These are phyloP conservation scores for Eucalyptus victrix DNA, from an alignment of 345 rosid genomes.

Conservation along the genomic window DNA sequence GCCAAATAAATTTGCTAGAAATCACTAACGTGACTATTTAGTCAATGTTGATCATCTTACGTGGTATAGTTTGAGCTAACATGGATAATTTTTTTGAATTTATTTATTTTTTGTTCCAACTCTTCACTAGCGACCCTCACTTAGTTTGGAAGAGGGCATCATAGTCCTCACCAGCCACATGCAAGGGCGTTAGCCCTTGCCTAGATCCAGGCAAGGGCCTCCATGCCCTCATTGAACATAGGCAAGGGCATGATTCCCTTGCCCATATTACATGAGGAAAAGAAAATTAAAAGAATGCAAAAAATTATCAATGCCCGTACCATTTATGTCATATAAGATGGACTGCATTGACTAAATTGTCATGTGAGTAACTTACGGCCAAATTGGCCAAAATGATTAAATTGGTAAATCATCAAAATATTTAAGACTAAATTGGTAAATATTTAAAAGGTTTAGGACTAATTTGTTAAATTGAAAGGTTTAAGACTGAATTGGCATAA, in stretches of 20 bases:
- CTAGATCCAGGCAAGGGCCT: too few species aligned
- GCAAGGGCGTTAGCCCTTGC: not conserved
- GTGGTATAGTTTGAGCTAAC: not conserved
- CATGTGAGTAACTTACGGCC: not conserved
- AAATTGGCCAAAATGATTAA: too few species aligned
- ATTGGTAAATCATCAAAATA: too few species aligned
- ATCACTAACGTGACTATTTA: not conserved
- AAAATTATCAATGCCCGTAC: too few species aligned
- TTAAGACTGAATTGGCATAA: too few species aligned
- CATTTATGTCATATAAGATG: too few species aligned
- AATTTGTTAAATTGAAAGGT: accelerated
- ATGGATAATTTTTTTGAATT: too few species aligned
- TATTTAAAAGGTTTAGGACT: too few species aligned
- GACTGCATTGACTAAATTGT: accelerated
- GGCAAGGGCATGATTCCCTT: not conserved
- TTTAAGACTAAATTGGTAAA: not conserved
- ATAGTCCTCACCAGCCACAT: not conserved
- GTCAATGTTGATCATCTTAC: too few species aligned
- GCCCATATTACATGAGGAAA: not conserved
- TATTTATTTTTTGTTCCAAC: not conserved
- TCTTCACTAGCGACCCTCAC: accelerated
- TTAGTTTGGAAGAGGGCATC: not conserved
- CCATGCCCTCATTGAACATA: not conserved
- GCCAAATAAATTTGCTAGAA: too few species aligned
- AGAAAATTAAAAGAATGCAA: not conserved